Evolutionary conservation across 106 monocot species (phyloP).

Genomic region (Dioscorea zingiberensis): DNA sequence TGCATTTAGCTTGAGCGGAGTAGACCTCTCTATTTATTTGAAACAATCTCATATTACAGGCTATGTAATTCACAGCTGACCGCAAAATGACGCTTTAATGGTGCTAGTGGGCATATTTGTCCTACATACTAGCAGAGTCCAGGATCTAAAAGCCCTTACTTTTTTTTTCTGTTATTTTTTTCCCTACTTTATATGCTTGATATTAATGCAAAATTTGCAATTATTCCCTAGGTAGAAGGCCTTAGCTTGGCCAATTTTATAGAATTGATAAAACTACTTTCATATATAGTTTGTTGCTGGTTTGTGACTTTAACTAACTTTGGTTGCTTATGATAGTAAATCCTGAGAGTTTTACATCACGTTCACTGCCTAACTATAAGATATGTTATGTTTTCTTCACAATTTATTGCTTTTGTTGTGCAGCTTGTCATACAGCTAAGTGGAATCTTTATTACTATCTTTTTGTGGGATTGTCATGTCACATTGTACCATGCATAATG

Average conservation of each 20-base stretch:
- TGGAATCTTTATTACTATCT: conserved; percentile 85
- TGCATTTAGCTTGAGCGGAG: not conserved
- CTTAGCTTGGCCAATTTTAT: too few species aligned
- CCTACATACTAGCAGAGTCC: conserved; percentile 89
- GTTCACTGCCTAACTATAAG: too few species aligned
- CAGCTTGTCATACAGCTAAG: conserved; percentile 70
- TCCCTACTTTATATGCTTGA: not conserved
- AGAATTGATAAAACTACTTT: too few species aligned
- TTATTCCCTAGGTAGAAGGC: too few species aligned
- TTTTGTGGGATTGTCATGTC: conserved; percentile 95
- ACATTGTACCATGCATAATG: conserved; percentile 87
- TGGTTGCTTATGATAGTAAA: too few species aligned
- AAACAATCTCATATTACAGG: conserved; percentile 24
- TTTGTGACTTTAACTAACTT: too few species aligned
- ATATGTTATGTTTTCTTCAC: not conserved
- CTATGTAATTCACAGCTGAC: conserved; percentile 90
- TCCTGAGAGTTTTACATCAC: too few species aligned
- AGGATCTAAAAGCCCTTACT: conserved; percentile 1
- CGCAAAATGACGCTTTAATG: conserved; percentile 81
- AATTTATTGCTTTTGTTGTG: conserved; percentile 4
- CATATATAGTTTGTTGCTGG: too few species aligned
- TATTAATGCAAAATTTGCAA: too few species aligned
- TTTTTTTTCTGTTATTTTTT: not conserved
- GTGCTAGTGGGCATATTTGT: conserved; percentile 81
- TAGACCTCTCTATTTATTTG: conserved; percentile 2